A percentile compares a stretch with the other conserved stretches of the same genome.
Conservation (phyloP, 495 filamentous ascomycete genomes). For the Neurospora sp. region DNA sequence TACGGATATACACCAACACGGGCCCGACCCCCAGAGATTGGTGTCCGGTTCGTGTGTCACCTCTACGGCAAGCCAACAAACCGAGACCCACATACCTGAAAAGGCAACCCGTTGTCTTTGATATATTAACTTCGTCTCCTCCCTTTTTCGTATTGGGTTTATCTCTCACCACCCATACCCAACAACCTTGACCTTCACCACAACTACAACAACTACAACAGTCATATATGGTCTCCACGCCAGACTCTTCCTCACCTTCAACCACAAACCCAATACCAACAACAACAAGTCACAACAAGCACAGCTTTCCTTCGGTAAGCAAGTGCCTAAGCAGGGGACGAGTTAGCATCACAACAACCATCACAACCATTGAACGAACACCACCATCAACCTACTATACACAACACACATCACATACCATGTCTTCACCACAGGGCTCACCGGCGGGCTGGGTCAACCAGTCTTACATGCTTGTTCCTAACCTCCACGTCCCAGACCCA, state of each 20-base stretch:
- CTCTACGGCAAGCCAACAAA: background rate
- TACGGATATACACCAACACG: background rate
- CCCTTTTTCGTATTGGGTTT: background rate
- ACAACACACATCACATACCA: slow-evolving; percentile 1
- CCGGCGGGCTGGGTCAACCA: slow-evolving; percentile 11
- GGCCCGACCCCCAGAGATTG: background rate
- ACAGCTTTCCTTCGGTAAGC: background rate
- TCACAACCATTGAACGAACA: background rate
- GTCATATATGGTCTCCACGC: background rate
- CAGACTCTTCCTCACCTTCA: background rate
- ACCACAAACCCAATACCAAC: background rate
- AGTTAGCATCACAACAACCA: background rate
- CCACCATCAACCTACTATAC: background rate
- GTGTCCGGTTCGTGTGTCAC: background rate
- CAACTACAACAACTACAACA: background rate
- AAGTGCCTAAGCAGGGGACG: background rate
- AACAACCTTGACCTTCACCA: background rate
- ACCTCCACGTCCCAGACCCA: slow-evolving; percentile 25
- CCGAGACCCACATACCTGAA: background rate
- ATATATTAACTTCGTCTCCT: background rate
- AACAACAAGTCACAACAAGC: background rate
- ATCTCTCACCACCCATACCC: background rate
- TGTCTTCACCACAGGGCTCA: slow-evolving; percentile 21
- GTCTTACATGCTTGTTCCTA: slow-evolving; percentile 26
- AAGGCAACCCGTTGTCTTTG: background rate